Evolutionary conservation across 192 early-diverging fungal species (phyloP), one percentile per base, ranked within the genome.

Genomic region (Geranomyces variabilis): DNA sequence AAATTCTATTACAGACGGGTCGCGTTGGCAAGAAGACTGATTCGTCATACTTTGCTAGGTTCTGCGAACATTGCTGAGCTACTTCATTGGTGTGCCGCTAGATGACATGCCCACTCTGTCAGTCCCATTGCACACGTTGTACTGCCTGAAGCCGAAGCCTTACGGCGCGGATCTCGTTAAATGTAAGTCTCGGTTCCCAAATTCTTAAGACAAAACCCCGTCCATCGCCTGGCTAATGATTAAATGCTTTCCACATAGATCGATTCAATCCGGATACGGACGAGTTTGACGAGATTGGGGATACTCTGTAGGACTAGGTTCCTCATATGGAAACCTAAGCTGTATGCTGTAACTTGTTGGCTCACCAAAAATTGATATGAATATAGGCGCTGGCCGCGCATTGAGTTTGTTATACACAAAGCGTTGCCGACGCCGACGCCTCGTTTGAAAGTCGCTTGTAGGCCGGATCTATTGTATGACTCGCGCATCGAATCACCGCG

Each of bases 51-150:
- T 41, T 12, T 31, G 15, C 43, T 62, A 69, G 71, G 73, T 79
- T 14, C 83, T 94, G 69, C 84, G 96, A 43, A 97, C 94, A 41
- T 79, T 99, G 63, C 80, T 99, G 30, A 86, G 93, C 22, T 99
- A 99, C 79, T 87, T 96, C 73, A 80, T 93, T 74, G 95, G 95
- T 41, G 85, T 93, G 36, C 90, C 91, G 21, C 82, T 91, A 7
- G 84, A 86, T 7, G 89, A 92, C 44, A 91, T 94, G 90, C 89
- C 94, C 26, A 86, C 87, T 26, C 83, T 93, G 77, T 81, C 84
- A 22, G 90, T 96, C 21, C 94, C 92, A 14, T 77, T 96, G 51
- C 91, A 92, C 74, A 89, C 88, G 3, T 66, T 96, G 33, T 95
- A 93, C 66, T 89, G 87, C 66, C 81, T 94, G 26, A 82, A 88